Conservation (phyloP, 2,329 filamentous ascomycete genomes). For the Geosmithia flava region DNA sequence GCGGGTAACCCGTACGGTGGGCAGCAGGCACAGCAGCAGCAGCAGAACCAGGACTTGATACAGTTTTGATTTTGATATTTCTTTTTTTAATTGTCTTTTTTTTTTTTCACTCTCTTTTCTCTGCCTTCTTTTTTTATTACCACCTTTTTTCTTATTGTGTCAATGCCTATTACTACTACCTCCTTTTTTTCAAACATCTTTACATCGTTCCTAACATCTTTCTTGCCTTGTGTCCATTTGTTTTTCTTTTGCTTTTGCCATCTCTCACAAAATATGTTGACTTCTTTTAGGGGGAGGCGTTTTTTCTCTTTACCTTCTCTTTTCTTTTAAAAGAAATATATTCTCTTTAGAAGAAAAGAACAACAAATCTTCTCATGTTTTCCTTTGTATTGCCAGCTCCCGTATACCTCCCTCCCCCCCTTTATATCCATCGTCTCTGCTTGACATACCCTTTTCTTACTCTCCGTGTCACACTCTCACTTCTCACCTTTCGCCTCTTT, state of each 20-base stretch:
- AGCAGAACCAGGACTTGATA: constrained; percentile 46
- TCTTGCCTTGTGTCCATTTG: too few relatives aligned
- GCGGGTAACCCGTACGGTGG: constrained; percentile 50
- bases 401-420: background rate
- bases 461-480: too few relatives aligned
- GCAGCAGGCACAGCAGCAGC: constrained; percentile 27
- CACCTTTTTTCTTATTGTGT: too few relatives aligned
- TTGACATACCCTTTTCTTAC: background rate
- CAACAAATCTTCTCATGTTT: background rate
- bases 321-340: background rate
- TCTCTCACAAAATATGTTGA: background rate
- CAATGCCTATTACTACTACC: too few relatives aligned
- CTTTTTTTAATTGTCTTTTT: background rate
- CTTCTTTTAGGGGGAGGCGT: background rate
- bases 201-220: too few relatives aligned
- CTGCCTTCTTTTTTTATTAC: background rate
- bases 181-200: too few relatives aligned
- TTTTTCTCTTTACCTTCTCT: background rate
- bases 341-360: too few relatives aligned
- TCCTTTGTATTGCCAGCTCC: background rate
- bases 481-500: too few relatives aligned
- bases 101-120: background rate
- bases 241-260: background rate
- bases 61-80: constrained; percentile 36
- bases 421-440: background rate